Evolutionary conservation across 345 rosid genomes (phyloP).

Genomic region (Populus pruinosa): DNA sequence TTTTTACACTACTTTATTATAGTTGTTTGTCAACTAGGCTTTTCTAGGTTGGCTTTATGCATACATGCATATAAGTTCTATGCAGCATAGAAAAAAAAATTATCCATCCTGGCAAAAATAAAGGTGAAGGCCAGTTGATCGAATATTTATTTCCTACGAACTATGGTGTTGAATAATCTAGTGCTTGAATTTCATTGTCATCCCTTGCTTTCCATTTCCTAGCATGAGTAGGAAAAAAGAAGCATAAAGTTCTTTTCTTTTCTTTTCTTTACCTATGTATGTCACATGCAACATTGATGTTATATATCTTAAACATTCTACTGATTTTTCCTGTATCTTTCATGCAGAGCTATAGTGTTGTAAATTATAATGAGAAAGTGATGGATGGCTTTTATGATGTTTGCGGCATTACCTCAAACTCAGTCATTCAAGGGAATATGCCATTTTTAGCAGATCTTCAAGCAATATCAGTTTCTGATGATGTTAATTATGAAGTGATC

Average conservation of each 20-base stretch:
- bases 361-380: slow-evolving; percentile 78
- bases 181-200: neutral
- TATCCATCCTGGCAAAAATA: neutral
- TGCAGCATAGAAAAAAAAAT: neutral
- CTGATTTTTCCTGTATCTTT: slow-evolving; percentile 2
- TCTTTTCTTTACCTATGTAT: neutral
- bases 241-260: neutral
- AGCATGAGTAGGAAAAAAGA: neutral
- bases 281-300: slow-evolving; percentile 8
- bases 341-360: slow-evolving; percentile 78
- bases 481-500: slow-evolving; percentile 70
- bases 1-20: neutral
- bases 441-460: slow-evolving; percentile 83
- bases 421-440: slow-evolving; percentile 64
- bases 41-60: neutral
- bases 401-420: slow-evolving; percentile 58
- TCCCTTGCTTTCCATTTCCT: neutral
- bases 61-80: neutral
- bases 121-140: neutral
- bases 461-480: slow-evolving; percentile 56
- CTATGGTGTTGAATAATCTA: neutral
- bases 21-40: neutral
- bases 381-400: slow-evolving; percentile 90
- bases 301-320: neutral
- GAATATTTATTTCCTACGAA: neutral